Evolutionary conservation across 1,139 yeast genomes (phyloP).

Genomic region (Zygotorulaspora mrakii): DNA sequence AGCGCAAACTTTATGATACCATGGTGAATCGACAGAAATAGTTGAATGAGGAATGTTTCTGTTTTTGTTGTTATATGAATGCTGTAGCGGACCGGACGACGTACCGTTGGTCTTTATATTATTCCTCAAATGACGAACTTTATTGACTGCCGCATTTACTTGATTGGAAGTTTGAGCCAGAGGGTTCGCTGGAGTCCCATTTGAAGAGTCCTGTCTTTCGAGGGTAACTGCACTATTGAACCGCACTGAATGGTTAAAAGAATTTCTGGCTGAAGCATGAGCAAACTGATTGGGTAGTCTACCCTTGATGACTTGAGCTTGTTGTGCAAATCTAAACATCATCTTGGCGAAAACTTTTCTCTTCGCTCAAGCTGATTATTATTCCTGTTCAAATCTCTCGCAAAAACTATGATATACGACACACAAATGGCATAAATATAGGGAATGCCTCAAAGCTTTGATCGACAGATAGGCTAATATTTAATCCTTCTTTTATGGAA

Average conservation of each 20-base stretch:
- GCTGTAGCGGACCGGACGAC: slow-evolving; percentile 7
- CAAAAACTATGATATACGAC: no score
- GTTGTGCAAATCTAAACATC: slow-evolving; percentile 30
- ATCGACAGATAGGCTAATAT: background rate
- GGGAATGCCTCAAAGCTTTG: no score
- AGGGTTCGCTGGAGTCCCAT: slow-evolving; percentile 10
- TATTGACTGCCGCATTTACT: slow-evolving; percentile 21
- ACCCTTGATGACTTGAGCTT: slow-evolving; percentile 25
- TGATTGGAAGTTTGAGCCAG: slow-evolving; percentile 17
- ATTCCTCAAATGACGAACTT: slow-evolving; percentile 24
- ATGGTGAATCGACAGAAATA: slow-evolving; percentile 37
- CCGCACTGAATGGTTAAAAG: slow-evolving; percentile 24
- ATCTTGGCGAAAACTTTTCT: background rate
- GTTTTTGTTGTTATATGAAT: slow-evolving; percentile 13
- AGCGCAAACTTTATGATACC: slow-evolving; percentile 42
- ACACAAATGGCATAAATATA: no score
- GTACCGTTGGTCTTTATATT: slow-evolving; percentile 8
- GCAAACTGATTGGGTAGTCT: slow-evolving; percentile 29
- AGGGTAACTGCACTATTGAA: slow-evolving; percentile 25
- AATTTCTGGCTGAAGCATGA: slow-evolving; percentile 24
- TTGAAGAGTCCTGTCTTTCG: slow-evolving; percentile 20
- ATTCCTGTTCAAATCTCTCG: no score
- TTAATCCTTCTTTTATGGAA: background rate
- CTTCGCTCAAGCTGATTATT: no score
- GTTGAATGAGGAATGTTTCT: slow-evolving; percentile 19